Evolutionary conservation across 2,329 filamentous ascomycete genomes (phyloP), one percentile per base, ranked within the genome.

Genomic region (Ceratocystis diversiconidia): DNA sequence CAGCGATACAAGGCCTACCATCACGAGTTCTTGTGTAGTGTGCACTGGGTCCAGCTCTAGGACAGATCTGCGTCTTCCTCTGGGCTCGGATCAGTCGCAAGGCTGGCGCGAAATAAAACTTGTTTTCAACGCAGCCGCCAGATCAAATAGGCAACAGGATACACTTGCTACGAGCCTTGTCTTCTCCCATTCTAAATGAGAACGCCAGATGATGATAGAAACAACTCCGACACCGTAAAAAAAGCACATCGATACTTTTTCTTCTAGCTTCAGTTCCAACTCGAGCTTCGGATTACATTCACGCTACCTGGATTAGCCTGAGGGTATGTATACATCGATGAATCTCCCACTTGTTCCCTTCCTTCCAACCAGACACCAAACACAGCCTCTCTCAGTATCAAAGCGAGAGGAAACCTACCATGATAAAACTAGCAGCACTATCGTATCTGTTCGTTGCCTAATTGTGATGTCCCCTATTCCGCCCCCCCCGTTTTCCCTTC

Each of bases 351-450:
- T 57, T 28, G 12, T 10, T 15, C 25, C 28, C 52, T n/a, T 22
- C 22, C 1, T 2, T 17, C 17, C 52, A 25, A 22, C 46, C 46
- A n/a, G n/a, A 12, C 48, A 50, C 52, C 52, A 30, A 57, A 28
- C 22, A 57, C 12, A 57, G n/a, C 48, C 17, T 52, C 4, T 19
- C 48, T 25, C 48, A 52, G 19, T 25, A 6, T 19, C 17, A 19
- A n/a, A n/a, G 7, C 48, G n/a, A 25, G 17, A 50, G 22, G 48
- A n/a, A 8, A 22, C 3, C 61, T 19, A 32, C 46, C 28, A 32
- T 62, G 46, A 62, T 62, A 44, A 63, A 41, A 36, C 32, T 63
- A 57, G 52, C 52, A 57, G 52, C 52, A n/a, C 28, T 28, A 17
- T 57, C 19, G 62, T 55, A 52, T 63, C 61, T 52, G 41, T 63